Evolutionary conservation across 2,329 filamentous ascomycete species (phyloP).

Genomic region (Podosphaera xanthii): DNA sequence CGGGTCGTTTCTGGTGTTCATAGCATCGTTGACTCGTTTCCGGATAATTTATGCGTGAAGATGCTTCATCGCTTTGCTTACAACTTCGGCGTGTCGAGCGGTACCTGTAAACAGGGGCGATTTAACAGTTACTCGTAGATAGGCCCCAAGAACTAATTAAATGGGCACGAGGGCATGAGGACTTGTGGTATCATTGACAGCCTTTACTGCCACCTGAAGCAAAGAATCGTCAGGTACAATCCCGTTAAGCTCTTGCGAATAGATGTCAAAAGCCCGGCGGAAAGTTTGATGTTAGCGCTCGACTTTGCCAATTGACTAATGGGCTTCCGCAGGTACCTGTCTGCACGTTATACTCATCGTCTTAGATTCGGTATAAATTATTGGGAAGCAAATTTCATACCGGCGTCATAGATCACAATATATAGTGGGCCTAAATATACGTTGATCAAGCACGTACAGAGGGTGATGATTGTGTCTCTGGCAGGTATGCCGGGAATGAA

Average conservation of each 20-base stretch:
- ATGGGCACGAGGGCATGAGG: not conserved
- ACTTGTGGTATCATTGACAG: not conserved
- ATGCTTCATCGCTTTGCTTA: not conserved
- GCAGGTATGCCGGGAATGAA: not conserved
- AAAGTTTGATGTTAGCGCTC: too few species aligned
- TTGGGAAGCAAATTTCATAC: too few species aligned
- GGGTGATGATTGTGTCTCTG: not conserved
- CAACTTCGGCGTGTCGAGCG: not conserved
- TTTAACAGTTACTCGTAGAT: not conserved
- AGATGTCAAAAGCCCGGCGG: too few species aligned
- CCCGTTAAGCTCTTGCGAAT: too few species aligned
- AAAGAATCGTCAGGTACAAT: too few species aligned
- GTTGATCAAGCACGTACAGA: not conserved
- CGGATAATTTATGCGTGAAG: not conserved
- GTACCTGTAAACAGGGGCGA: not conserved
- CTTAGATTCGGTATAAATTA: too few species aligned
- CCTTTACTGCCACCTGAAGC: not conserved
- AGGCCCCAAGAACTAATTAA: not conserved
- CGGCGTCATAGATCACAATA: too few species aligned
- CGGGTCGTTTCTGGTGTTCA: not conserved
- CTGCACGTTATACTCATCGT: too few species aligned
- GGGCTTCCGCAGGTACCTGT: too few species aligned
- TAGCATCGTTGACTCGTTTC: not conserved
- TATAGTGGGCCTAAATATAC: too few species aligned
- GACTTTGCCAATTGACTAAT: too few species aligned